Percentiles rank a stretch among this genome's conserved stretches.
Conservation (phyloP, 2,329 filamentous ascomycete species). For the Karstenula rhodostoma region DNA sequence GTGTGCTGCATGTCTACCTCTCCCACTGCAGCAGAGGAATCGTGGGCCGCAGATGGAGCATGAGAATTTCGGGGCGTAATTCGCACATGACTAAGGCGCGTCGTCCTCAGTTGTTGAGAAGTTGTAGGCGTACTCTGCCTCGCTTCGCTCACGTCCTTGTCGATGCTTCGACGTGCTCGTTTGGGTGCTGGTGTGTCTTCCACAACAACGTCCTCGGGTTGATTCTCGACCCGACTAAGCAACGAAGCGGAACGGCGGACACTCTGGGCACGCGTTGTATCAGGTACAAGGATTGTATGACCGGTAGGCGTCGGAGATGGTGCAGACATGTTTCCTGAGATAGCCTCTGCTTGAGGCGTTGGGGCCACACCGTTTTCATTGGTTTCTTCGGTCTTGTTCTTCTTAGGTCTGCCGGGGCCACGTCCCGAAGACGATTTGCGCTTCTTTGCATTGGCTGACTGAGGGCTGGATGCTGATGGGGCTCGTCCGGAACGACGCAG, state of each 20-base stretch:
- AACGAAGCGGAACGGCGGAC: conserved; percentile 39
- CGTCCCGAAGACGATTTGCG: conserved; percentile 23
- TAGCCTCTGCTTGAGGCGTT: conserved; percentile 16
- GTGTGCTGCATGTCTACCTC: conserved; percentile 6
- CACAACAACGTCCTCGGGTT: conserved; percentile 28
- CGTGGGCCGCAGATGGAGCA: conserved; percentile 11
- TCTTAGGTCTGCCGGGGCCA: conserved; percentile 22
- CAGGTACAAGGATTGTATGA: conserved; percentile 19
- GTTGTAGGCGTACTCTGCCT: conserved; percentile 17
- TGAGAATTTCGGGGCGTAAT: conserved; percentile 23
- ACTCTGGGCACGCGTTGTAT: conserved; percentile 33
- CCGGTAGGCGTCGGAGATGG: conserved; percentile 14
- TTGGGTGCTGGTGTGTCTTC: conserved; percentile 44
- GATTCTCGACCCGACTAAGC: conserved; percentile 39
- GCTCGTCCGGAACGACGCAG: conserved; percentile 39
- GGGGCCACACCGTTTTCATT: conserved; percentile 51
- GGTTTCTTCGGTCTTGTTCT: conserved; percentile 19
- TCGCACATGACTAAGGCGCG: conserved; percentile 30
- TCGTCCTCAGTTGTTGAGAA: conserved; percentile 15
- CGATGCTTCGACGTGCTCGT: conserved; percentile 29
- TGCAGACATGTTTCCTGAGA: conserved; percentile 27
- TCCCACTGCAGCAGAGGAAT: conserved; percentile 14
- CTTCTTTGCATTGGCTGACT: conserved; percentile 30
- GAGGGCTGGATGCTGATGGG: conserved; percentile 32
- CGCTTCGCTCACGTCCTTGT: conserved; percentile 43